phyloP scores from a whole-genome alignment of 2,329 filamentous ascomycete genomes.

The Trichoderma koningiopsis region DNA sequence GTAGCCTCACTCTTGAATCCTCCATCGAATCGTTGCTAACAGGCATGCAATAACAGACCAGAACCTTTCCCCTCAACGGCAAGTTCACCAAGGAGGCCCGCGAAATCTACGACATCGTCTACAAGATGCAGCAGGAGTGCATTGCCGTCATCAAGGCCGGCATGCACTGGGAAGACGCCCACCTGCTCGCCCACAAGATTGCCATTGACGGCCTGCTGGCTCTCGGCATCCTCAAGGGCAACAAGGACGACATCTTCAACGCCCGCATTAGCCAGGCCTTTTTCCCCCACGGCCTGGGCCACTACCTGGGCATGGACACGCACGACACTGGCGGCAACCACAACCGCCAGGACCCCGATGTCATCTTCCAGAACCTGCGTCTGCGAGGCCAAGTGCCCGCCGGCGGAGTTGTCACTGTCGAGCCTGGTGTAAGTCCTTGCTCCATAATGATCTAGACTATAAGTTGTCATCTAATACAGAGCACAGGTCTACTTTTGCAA shows the following conservation, averaged over 20 bases:
- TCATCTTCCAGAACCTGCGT: conserved; percentile 84
- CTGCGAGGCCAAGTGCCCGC: conserved; percentile 75
- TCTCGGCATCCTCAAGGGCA: conserved; percentile 72
- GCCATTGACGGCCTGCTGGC: conserved; percentile 77
- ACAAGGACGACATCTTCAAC: conserved; percentile 72
- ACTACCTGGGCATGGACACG: conserved; percentile 90
- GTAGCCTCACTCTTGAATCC: conserved; percentile 27
- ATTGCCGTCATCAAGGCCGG: conserved; percentile 73
- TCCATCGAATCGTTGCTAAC: background rate
- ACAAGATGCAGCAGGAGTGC: conserved; percentile 81
- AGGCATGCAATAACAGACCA: conserved; percentile 55
- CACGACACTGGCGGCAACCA: conserved; percentile 82
- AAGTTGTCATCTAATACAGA: background rate
- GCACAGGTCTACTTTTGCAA: conserved; percentile 81
- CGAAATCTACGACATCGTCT: conserved; percentile 79
- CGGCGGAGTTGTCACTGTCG: conserved; percentile 86
- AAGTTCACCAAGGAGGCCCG: conserved; percentile 70
- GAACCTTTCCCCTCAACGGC: conserved; percentile 81
- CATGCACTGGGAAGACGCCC: conserved; percentile 78
- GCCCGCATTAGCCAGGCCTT: conserved; percentile 84
- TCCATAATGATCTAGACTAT: background rate
- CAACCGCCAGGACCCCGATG: conserved; percentile 76
- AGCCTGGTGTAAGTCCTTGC: conserved; percentile 71
- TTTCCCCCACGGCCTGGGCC: conserved; percentile 87
- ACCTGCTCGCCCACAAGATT: conserved; percentile 76